A percentile compares a stretch with the other conserved stretches of the same genome.
These are phyloP conservation scores for Colletotrichum euphorbiae DNA, from an alignment of 2,329 filamentous ascomycete species.

Conservation along the genomic window DNA sequence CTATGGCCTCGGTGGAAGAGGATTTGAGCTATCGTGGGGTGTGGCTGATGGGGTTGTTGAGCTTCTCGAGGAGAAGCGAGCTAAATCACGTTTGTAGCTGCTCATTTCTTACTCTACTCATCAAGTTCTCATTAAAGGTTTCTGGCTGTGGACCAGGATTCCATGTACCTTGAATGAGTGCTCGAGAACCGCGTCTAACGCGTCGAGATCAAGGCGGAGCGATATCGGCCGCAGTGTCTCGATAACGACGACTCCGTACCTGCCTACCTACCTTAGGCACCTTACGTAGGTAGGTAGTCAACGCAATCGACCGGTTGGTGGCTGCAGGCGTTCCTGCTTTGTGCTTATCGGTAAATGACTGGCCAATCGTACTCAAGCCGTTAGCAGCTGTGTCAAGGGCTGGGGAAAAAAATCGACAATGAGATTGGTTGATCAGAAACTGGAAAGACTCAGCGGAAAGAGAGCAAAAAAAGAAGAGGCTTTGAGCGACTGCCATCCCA, in stretches of 20 bases:
- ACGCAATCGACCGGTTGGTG: slow-evolving; percentile 9
- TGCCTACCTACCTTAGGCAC: not conserved
- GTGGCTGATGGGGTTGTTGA: slow-evolving; percentile 62
- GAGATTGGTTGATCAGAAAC: not conserved
- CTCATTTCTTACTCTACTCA: not conserved
- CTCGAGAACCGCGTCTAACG: not conserved
- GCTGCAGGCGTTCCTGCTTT: slow-evolving; percentile 32
- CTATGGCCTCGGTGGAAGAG: slow-evolving; percentile 71
- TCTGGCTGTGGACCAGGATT: not conserved
- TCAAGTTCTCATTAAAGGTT: not conserved
- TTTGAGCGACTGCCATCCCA: slow-evolving; percentile 31
- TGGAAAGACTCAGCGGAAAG: not conserved
- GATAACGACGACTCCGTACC: no score
- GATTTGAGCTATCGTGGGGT: slow-evolving; percentile 71
- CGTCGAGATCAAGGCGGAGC: not conserved
- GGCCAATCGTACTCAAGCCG: not conserved
- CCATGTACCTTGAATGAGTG: not conserved
- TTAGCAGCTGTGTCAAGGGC: not conserved
- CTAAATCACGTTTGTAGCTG: slow-evolving; percentile 12
- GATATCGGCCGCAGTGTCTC: not conserved
- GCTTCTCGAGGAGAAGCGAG: slow-evolving; percentile 47
- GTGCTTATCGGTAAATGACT: slow-evolving; percentile 4
- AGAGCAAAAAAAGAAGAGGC: not conserved
- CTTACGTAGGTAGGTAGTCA: no score
- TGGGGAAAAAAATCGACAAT: not conserved